Conservation (phyloP, 2,329 filamentous ascomycete genomes). For the Emericellopsis cladophorae region DNA sequence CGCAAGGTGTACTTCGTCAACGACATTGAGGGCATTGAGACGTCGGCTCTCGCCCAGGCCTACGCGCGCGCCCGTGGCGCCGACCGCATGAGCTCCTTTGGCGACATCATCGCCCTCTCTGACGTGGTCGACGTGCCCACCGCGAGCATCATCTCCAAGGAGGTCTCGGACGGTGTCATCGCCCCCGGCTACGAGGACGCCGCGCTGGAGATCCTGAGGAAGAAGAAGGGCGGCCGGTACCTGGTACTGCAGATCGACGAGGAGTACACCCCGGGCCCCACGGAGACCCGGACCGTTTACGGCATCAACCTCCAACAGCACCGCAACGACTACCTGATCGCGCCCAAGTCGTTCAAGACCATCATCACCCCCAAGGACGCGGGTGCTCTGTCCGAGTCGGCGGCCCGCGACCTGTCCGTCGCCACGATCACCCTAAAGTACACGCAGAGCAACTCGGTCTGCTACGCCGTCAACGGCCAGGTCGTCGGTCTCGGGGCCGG, state of each 20-base stretch:
- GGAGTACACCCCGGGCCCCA: conserved; percentile 67
- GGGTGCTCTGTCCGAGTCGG: conserved; percentile 59
- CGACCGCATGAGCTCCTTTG: conserved; percentile 97
- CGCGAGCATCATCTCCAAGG: conserved; percentile 93
- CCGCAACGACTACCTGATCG: conserved; percentile 84
- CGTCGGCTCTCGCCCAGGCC: conserved; percentile 77
- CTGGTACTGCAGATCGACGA: conserved; percentile 91
- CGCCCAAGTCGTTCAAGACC: conserved; percentile 71
- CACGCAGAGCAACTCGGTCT: conserved; percentile 98
- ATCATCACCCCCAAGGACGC: conserved; percentile 80
- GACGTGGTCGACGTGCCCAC: conserved; percentile 85
- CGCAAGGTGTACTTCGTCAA: conserved; percentile 98
- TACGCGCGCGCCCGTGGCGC: conserved; percentile 92
- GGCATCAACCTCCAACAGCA: conserved; percentile 80
- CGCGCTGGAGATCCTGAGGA: conserved; percentile 81
- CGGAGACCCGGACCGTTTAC: conserved; percentile 79
- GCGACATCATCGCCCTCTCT: conserved; percentile 88
- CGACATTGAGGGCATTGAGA: conserved; percentile 81
- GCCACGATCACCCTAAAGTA: conserved; percentile 97
- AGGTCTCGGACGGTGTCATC: conserved; percentile 95
- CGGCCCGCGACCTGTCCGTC: conserved; percentile 80
- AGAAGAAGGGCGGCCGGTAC: conserved; percentile 98
- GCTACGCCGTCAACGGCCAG: conserved; percentile 90
- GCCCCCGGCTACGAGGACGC: conserved; percentile 77
- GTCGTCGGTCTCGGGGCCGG: conserved; percentile 89